Conservation (phyloP, 768 basidiomycete species). For the Russula olivacea region DNA sequence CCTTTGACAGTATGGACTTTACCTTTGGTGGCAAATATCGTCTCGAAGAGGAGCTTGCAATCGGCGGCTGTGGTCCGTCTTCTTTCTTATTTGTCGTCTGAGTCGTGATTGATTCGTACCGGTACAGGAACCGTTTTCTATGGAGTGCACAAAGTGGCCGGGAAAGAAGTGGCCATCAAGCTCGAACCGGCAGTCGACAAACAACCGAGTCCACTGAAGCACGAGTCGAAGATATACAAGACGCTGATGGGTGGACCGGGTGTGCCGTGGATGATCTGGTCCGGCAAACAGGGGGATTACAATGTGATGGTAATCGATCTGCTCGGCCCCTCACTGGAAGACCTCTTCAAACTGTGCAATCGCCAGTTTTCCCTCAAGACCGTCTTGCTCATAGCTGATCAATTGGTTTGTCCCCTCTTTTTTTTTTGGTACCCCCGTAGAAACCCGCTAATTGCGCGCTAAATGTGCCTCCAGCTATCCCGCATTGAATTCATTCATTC, state of each 20-base stretch:
- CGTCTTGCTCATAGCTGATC: conserved; percentile 88
- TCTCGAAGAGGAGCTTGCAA: conserved; percentile 74
- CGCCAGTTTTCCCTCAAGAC: conserved; percentile 93
- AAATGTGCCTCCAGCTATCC: conserved; percentile 54
- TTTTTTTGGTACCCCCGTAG: conserved; percentile 1
- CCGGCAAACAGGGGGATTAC: conserved; percentile 85
- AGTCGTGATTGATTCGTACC: background rate
- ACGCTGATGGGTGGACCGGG: conserved; percentile 83
- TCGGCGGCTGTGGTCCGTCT: conserved; percentile 66
- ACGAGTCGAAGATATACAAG: conserved; percentile 90
- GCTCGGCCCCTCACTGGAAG: conserved; percentile 83
- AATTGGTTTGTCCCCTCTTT: conserved; percentile 54
- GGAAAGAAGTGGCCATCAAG: conserved; percentile 82
- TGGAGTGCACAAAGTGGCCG: conserved; percentile 73
- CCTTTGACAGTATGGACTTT: conserved; percentile 30
- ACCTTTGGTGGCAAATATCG: conserved; percentile 73
- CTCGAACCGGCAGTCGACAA: conserved; percentile 57
- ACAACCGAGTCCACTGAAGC: conserved; percentile 63
- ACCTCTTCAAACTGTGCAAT: conserved; percentile 85
- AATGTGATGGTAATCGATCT: conserved; percentile 98
- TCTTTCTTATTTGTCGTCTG: background rate
- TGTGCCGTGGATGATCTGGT: conserved; percentile 90
- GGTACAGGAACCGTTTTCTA: conserved; percentile 64
- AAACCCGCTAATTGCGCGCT: conserved; percentile 16
- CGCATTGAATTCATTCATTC: conserved; percentile 97